phyloP scores from a whole-genome alignment of 495 filamentous ascomycete species.

The Hypomontagnella monticulosa region DNA sequence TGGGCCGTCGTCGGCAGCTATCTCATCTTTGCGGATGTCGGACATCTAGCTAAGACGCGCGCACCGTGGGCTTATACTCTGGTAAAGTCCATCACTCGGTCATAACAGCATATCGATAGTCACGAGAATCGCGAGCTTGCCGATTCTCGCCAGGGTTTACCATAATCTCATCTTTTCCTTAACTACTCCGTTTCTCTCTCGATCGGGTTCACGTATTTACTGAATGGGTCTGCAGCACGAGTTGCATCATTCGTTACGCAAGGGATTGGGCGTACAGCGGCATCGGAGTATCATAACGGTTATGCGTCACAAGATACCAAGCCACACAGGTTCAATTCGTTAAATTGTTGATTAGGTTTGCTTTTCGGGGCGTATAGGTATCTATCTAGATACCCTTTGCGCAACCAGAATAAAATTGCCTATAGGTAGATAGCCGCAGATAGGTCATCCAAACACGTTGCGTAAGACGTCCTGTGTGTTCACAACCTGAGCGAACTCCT shows the following conservation, averaged over 20 bases:
- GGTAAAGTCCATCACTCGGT: constrained; percentile 3
- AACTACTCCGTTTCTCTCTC: not conserved
- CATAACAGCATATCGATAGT: not conserved
- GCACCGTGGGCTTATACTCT: constrained; percentile 2
- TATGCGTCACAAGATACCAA: not conserved
- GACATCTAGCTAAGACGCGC: constrained; percentile 22
- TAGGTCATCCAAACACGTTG: constrained; percentile 15
- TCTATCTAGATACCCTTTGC: constrained; percentile 9
- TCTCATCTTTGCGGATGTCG: constrained; percentile 28
- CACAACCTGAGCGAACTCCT: constrained; percentile 58
- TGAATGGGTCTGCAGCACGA: not conserved
- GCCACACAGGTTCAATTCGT: too few species aligned
- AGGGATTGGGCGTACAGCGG: not conserved
- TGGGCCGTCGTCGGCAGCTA: constrained; percentile 50
- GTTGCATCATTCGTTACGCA: not conserved
- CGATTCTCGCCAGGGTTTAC: not conserved
- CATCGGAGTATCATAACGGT: not conserved
- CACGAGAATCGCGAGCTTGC: not conserved
- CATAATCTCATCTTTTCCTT: not conserved
- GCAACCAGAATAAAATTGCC: not conserved
- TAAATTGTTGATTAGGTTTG: too few species aligned
- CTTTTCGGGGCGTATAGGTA: too few species aligned
- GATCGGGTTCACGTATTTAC: not conserved
- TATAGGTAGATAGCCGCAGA: not conserved
- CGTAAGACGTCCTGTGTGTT: constrained; percentile 50